Base-by-base conservation (phyloP, 2,329 filamentous ascomycete species). In the Fusarium nygamai region DNA sequence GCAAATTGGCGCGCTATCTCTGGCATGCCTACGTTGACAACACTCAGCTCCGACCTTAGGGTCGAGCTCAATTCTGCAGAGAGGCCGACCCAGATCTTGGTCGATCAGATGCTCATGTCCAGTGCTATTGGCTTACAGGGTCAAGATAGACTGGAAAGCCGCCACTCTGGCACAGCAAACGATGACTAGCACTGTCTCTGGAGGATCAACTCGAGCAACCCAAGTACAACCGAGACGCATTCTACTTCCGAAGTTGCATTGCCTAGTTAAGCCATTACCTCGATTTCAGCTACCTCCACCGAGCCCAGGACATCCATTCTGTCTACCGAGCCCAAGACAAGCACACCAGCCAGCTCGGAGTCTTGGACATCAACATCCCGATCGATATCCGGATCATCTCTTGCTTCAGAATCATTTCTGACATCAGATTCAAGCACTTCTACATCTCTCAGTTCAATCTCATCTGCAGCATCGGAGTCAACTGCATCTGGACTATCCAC, bases 111-210 rank as follows among this genome's bases (percentile, higher is more conserved):
- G n/a, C 8, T 58, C 12, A 44, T 34, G 17, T 27, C 29, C 17
- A 17, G n/a, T 34, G 19, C 8, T 27, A 17, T 22, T 58, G n/a
- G 12, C 6, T 9, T 58, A 27, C 1, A 22, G 6, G 13, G 29
- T 10, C 1, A 34, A 22, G 20, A 19, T 34, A 34, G n/a, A 27
- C n/a, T 34, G 11, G 11, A 17, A 34, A 9, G 29, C 38, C 6
- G 4, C 29, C 12, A 22, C 8, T 9, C 6, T 27, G 39, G 39
- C 7, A n/a, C 4, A 27, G 13, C 2, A n/a, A 22, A 27, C n/a
- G 0, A 27, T 8, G 17, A 31, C 12, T 8, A 12, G 22, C 29
- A 27, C n/a, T 17, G 3, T 22, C 9, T 34, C 6, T 46, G 1
- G 13, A 6, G 31, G 14, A 3, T 27, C 31, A 36, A 16, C 39